Evolutionary conservation across 1,284 basidiomycete species (phyloP).

Genomic region (Rhodotorula sp.): DNA sequence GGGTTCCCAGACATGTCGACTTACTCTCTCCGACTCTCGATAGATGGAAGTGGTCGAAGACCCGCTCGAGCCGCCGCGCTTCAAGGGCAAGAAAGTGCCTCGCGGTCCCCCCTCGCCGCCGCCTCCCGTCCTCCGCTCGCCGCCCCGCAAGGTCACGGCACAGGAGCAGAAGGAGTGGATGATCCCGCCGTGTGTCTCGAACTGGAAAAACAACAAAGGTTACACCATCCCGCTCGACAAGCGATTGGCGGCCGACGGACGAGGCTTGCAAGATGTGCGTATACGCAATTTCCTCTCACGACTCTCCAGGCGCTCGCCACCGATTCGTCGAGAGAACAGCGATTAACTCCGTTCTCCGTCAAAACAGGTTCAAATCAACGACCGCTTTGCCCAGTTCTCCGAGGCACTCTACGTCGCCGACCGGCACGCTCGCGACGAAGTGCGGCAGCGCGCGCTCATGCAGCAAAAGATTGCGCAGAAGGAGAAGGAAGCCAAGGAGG

Average conservation of each 20-base stretch:
- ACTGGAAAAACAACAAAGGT: constrained; percentile 99
- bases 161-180: constrained; percentile 99
- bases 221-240: constrained; percentile 99
- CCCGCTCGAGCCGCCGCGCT: constrained; percentile 91
- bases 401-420: constrained; percentile 97
- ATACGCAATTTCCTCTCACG: background rate
- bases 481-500: constrained; percentile 96
- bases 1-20: too few relatives aligned
- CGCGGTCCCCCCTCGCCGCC: constrained; percentile 93
- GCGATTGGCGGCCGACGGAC: constrained; percentile 93
- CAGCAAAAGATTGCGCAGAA: constrained; percentile 97
- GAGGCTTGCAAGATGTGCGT: constrained; percentile 93
- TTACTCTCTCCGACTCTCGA: background rate
- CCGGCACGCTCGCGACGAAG: constrained; percentile 95
- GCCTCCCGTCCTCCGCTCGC: constrained; percentile 92
- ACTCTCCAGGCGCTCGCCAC: background rate
- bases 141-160: constrained; percentile 91
- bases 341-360: too few relatives aligned
- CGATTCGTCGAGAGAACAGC: fast-evolving
- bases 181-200: constrained; percentile 99
- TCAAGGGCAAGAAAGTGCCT: constrained; percentile 99
- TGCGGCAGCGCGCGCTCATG: constrained; percentile 92
- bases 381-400: constrained; percentile 98
- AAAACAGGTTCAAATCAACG: constrained; percentile 87
- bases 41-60: constrained; percentile 82